phyloP scores from a whole-genome alignment of 2,329 filamentous ascomycete genomes.

The Escovopsis weberi region DNA sequence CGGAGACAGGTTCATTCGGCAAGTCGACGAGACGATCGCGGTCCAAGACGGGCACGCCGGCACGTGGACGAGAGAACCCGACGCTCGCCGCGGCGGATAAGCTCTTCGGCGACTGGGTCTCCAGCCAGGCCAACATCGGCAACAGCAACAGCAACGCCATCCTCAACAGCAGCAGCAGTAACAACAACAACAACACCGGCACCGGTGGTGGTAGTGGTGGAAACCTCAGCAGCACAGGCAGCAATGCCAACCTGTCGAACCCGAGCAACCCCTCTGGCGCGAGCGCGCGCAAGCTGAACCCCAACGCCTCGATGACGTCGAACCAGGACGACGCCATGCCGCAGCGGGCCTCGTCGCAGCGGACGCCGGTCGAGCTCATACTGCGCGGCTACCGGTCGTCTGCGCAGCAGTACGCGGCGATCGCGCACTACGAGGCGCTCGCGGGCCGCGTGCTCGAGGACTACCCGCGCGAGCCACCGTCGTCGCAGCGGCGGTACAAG shows the following conservation, averaged over 20 bases:
- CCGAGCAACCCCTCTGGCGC: slow-evolving; percentile 5
- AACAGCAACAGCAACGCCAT: slow-evolving; percentile 3
- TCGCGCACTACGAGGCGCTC: slow-evolving; percentile 76
- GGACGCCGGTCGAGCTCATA: slow-evolving; percentile 56
- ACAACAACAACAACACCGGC: no score
- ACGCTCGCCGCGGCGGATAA: slow-evolving; percentile 47
- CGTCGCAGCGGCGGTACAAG: slow-evolving; percentile 55
- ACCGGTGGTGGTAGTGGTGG: not conserved
- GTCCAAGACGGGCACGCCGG: slow-evolving; percentile 44
- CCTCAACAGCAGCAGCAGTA: not conserved
- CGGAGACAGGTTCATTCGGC: slow-evolving; percentile 51
- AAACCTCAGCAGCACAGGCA: no score
- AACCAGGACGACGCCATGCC: slow-evolving; percentile 25
- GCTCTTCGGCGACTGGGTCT: slow-evolving; percentile 45
- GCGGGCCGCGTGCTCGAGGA: slow-evolving; percentile 84
- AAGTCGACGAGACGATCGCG: slow-evolving; percentile 51
- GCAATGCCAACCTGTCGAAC: no score
- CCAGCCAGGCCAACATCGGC: slow-evolving; percentile 27
- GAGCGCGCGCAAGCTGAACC: slow-evolving; percentile 21
- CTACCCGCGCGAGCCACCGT: slow-evolving; percentile 73
- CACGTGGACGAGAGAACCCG: slow-evolving; percentile 42
- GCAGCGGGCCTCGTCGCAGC: slow-evolving; percentile 19
- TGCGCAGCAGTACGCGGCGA: slow-evolving; percentile 66
- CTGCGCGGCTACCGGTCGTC: slow-evolving; percentile 62
- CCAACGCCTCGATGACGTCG: slow-evolving; percentile 18